phyloP scores from a whole-genome alignment of 305 asterid species.

The Solanum aculeatissimum region DNA sequence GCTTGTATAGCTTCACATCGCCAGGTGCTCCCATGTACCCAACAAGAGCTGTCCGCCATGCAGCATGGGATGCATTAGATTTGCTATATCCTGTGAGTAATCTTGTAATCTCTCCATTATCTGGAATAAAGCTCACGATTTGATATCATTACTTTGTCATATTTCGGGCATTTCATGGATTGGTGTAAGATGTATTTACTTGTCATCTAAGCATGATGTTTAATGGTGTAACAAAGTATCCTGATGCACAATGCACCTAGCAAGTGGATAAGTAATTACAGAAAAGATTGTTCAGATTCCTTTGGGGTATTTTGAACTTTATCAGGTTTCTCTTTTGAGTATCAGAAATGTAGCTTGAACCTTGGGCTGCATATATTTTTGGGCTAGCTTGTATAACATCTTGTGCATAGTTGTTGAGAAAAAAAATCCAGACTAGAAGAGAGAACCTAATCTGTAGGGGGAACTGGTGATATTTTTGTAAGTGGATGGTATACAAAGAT shows the following conservation, averaged over 20 bases:
- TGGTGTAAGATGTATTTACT: neutral
- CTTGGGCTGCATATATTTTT: neutral
- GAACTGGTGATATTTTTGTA: neutral
- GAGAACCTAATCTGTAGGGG: neutral
- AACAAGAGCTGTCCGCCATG: conserved; percentile 94
- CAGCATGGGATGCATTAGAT: conserved; percentile 90
- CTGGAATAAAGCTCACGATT: neutral
- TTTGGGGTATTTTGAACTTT: neutral
- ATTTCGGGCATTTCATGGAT: neutral
- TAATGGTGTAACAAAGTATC: neutral
- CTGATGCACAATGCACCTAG: neutral
- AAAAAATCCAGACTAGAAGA: neutral
- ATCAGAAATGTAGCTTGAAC: neutral
- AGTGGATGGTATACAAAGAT: neutral
- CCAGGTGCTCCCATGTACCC: conserved; percentile 99
- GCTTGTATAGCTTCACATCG: conserved; percentile 93
- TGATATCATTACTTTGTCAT: neutral
- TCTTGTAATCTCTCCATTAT: conserved; percentile 6
- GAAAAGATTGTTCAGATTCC: neutral
- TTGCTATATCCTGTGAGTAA: conserved; percentile 82
- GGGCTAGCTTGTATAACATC: neutral
- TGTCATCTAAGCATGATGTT: neutral
- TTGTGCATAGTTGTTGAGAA: neutral
- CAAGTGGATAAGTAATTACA: neutral
- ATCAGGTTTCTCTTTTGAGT: neutral